Conservation (phyloP, 768 basidiomycete species). For the Termitomyces sp. region DNA sequence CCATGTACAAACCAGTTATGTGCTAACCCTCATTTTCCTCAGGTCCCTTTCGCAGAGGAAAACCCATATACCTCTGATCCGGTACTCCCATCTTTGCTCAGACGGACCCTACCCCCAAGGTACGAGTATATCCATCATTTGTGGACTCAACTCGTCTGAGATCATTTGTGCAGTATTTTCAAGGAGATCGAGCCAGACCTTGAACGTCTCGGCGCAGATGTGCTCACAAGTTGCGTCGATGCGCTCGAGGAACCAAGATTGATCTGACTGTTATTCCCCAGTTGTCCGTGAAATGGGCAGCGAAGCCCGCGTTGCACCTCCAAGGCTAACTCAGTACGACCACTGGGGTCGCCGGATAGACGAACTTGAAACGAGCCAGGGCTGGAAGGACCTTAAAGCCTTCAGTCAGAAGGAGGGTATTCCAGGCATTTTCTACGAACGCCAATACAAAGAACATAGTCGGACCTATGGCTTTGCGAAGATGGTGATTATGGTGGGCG, state of each 20-base stretch:
- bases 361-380: slow-evolving; percentile 62
- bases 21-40: background rate
- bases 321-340: slow-evolving; percentile 62
- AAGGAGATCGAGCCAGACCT: slow-evolving; percentile 56
- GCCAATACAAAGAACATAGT: slow-evolving; percentile 54
- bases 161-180: slow-evolving; percentile 27
- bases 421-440: slow-evolving; percentile 63
- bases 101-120: slow-evolving; percentile 47
- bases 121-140: slow-evolving; percentile 14
- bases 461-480: slow-evolving; percentile 65
- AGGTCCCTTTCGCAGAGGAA: slow-evolving; percentile 50
- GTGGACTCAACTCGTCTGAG: background rate
- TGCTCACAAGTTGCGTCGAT: slow-evolving; percentile 39
- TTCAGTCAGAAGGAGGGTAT: slow-evolving; percentile 59
- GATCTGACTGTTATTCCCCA: slow-evolving; percentile 16
- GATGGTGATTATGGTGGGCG: slow-evolving; percentile 52
- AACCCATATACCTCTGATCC: slow-evolving; percentile 61
- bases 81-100: slow-evolving; percentile 54
- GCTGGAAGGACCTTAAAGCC: slow-evolving; percentile 65
- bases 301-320: slow-evolving; percentile 37
- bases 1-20: background rate
- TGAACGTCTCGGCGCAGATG: slow-evolving; percentile 49
- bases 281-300: slow-evolving; percentile 50
- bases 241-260: background rate
- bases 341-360: slow-evolving; percentile 71